A percentile compares a stretch with the other conserved stretches of the same genome.
Evolutionary conservation across 257 asterid species (phyloP).

Genomic region (Solanum paucissectum): DNA sequence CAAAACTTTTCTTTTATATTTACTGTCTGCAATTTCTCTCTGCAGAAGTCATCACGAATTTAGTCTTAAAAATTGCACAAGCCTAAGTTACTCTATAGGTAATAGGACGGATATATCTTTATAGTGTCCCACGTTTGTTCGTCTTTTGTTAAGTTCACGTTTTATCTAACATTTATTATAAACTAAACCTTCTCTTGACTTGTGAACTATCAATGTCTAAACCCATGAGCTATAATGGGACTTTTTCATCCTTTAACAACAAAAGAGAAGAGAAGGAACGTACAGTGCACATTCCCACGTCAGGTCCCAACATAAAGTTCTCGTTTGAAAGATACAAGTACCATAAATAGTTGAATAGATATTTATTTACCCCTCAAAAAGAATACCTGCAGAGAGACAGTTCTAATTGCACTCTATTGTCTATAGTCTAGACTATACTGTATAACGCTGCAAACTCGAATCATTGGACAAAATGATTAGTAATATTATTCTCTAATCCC

Average conservation of each 20-base stretch:
- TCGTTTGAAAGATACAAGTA: neutral
- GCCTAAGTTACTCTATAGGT: neutral
- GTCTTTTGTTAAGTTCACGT: neutral
- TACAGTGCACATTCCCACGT: neutral
- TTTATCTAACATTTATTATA: neutral
- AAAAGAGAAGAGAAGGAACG: neutral
- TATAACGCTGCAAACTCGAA: neutral
- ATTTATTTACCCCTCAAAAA: neutral
- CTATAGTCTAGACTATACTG: neutral
- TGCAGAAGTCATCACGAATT: neutral
- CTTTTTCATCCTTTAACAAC: neutral
- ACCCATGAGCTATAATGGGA: neutral
- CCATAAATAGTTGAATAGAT: neutral
- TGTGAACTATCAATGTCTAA: neutral
- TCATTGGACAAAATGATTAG: neutral
- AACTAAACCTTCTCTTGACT: neutral
- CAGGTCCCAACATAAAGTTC: neutral
- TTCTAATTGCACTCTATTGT: neutral
- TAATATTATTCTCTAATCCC: neutral
- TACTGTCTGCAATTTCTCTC: neutral
- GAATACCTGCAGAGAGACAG: neutral
- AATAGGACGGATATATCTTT: neutral
- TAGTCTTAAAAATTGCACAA: neutral
- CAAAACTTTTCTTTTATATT: neutral
- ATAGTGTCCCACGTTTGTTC: neutral